These are phyloP conservation scores for Prunella vulgaris DNA, from an alignment of 257 asterid genomes.

Conservation along the genomic window DNA sequence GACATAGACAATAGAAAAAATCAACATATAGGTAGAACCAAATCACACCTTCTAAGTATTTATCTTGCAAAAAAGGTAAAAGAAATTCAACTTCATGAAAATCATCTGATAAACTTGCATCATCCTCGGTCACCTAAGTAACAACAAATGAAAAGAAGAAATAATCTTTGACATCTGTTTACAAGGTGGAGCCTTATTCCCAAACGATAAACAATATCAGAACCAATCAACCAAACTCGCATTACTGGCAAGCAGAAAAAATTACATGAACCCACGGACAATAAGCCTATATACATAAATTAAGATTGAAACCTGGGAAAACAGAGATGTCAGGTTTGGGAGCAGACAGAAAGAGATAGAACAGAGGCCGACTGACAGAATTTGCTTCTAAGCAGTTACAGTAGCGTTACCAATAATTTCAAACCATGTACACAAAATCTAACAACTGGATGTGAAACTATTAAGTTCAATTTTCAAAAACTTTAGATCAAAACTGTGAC, in stretches of 20 bases:
- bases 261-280: background rate
- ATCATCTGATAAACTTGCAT: conserved; percentile 45
- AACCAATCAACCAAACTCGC: background rate
- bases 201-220: background rate
- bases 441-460: conserved; percentile 1
- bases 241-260: background rate
- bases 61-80: conserved; percentile 72
- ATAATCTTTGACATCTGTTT: conserved; percentile 8
- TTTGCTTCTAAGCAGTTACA: background rate
- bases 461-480: background rate
- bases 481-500: conserved; percentile 7
- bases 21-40: conserved; percentile 10
- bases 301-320: background rate
- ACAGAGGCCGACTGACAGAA: background rate
- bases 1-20: background rate
- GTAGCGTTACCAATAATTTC: background rate
- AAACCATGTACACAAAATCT: background rate
- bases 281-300: conserved; percentile 1
- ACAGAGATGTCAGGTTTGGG: background rate
- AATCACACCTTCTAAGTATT: conserved; percentile 60
- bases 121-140: conserved; percentile 63
- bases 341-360: background rate
- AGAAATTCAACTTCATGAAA: conserved; percentile 87
- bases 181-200: conserved; percentile 2
- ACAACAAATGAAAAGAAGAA: conserved; percentile 20